These are phyloP conservation scores for Teratosphaeriaceae sp. DNA, from an alignment of 2,329 filamentous ascomycete species.

Conservation along the genomic window DNA sequence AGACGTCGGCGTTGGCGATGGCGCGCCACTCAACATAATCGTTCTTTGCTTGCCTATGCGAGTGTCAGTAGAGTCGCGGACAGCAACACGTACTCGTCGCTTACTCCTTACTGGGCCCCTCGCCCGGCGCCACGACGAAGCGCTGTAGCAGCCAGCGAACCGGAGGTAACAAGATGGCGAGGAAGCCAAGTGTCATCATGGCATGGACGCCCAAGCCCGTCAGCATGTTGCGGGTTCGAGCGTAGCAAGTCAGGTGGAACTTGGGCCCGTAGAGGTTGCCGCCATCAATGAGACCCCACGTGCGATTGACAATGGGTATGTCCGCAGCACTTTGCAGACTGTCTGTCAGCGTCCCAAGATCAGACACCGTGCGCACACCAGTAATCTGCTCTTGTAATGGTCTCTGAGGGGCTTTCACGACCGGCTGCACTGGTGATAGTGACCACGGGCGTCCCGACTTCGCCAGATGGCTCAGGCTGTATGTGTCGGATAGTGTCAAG, in stretches of 20 bases:
- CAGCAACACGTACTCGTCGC: too few relatives aligned
- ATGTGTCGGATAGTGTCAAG: slow-evolving; percentile 48
- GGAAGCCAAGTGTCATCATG: slow-evolving; percentile 38
- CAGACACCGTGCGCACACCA: slow-evolving; percentile 48
- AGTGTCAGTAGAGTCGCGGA: too few relatives aligned
- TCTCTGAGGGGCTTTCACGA: slow-evolving; percentile 24
- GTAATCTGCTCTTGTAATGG: slow-evolving; percentile 37
- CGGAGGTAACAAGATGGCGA: slow-evolving; percentile 46
- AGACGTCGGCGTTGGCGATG: slow-evolving; percentile 54
- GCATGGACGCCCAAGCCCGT: slow-evolving; percentile 45
- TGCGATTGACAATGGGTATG: slow-evolving; percentile 52
- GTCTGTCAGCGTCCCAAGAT: slow-evolving; percentile 53
- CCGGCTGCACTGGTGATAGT: slow-evolving; percentile 40
- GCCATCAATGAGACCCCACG: slow-evolving; percentile 47
- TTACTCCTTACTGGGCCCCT: slow-evolving; percentile 42
- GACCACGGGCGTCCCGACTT: slow-evolving; percentile 46
- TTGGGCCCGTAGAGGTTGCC: slow-evolving; percentile 51
- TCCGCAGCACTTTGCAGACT: slow-evolving; percentile 49
- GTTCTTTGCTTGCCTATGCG: slow-evolving; percentile 43
- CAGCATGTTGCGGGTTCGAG: slow-evolving; percentile 45
- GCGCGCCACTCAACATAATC: slow-evolving; percentile 59
- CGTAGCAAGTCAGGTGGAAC: slow-evolving; percentile 53
- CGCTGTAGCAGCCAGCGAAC: slow-evolving; percentile 46
- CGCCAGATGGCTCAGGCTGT: slow-evolving; percentile 41
- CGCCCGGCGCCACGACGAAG: slow-evolving; percentile 44